Conservation (phyloP, 371 early-diverging fungal species). For the Syncephalastrum monosporum region DNA sequence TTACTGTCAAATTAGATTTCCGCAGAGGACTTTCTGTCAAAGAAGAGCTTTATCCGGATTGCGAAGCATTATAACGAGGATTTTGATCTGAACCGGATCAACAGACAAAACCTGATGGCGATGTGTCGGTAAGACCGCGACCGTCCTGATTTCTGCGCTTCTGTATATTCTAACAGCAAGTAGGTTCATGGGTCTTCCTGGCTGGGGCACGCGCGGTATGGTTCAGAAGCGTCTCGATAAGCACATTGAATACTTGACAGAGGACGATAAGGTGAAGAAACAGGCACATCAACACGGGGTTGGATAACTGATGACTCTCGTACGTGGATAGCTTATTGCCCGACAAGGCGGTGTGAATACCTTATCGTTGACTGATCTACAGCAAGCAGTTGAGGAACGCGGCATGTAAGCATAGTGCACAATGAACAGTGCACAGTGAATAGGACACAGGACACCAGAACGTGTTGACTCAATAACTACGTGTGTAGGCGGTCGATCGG, state of each 20-base stretch:
- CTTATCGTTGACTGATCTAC: slow-evolving; percentile 41
- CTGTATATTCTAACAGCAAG: background rate
- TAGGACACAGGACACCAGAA: background rate
- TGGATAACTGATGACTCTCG: background rate
- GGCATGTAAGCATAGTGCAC: slow-evolving; percentile 48
- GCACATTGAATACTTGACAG: slow-evolving; percentile 48
- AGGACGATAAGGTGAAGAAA: slow-evolving; percentile 54
- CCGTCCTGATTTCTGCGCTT: background rate
- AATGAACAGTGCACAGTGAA: background rate
- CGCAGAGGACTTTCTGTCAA: slow-evolving; percentile 48
- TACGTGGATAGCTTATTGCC: slow-evolving; percentile 32
- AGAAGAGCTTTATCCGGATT: slow-evolving; percentile 39
- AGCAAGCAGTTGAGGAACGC: slow-evolving; percentile 61
- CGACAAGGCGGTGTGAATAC: slow-evolving; percentile 46
- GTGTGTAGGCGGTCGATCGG: slow-evolving; percentile 43
- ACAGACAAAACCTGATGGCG: slow-evolving; percentile 47
- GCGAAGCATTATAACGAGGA: slow-evolving; percentile 51
- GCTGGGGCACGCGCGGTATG: slow-evolving; percentile 53
- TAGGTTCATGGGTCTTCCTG: slow-evolving; percentile 61
- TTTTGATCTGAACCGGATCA: slow-evolving; percentile 50
- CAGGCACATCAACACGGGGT: background rate
- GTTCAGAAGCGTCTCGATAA: slow-evolving; percentile 52
- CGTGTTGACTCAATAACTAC: background rate
- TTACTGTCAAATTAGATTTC: slow-evolving; percentile 34
- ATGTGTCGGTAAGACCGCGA: slow-evolving; percentile 49